phyloP scores from a whole-genome alignment of 805 yeast genomes.

The Starmerella apicola region DNA sequence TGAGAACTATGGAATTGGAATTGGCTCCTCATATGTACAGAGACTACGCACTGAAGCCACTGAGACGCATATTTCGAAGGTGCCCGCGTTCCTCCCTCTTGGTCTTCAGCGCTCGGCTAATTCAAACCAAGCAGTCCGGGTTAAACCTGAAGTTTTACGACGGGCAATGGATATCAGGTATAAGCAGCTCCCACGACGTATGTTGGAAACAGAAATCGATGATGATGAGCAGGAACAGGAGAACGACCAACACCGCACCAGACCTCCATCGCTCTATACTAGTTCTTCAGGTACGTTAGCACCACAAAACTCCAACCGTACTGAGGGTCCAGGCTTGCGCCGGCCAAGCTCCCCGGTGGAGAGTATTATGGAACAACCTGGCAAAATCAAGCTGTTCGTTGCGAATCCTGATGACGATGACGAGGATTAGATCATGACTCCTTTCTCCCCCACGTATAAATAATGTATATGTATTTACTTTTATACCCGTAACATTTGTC shows the following conservation, averaged over 20 bases:
- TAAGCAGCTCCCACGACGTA: constrained; percentile 39
- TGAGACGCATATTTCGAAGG: constrained; percentile 21
- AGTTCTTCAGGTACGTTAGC: neutral
- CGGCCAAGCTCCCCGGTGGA: constrained; percentile 21
- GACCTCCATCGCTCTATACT: neutral
- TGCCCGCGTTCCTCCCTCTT: constrained; percentile 20
- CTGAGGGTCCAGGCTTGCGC: constrained; percentile 1
- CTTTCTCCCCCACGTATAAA: too few relatives aligned
- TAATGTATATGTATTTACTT: too few relatives aligned
- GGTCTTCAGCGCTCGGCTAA: constrained; percentile 17
- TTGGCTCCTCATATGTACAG: constrained; percentile 26
- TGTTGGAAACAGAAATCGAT: constrained; percentile 65
- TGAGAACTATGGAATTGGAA: constrained; percentile 21
- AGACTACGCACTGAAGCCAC: constrained; percentile 23
- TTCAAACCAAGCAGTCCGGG: constrained; percentile 11
- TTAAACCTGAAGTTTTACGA: constrained; percentile 24
- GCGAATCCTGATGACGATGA: constrained; percentile 29
- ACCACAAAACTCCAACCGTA: neutral
- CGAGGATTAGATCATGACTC: neutral
- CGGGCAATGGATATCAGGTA: constrained; percentile 30
- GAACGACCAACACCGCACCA: constrained; percentile 1
- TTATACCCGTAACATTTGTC: too few relatives aligned
- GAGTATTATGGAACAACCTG: constrained; percentile 26
- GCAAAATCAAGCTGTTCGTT: constrained; percentile 28
- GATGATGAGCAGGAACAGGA: constrained; percentile 36